Evolutionary conservation across 2,329 filamentous ascomycete species (phyloP).

Genomic region (Lasiodiplodia hormozganensis): DNA sequence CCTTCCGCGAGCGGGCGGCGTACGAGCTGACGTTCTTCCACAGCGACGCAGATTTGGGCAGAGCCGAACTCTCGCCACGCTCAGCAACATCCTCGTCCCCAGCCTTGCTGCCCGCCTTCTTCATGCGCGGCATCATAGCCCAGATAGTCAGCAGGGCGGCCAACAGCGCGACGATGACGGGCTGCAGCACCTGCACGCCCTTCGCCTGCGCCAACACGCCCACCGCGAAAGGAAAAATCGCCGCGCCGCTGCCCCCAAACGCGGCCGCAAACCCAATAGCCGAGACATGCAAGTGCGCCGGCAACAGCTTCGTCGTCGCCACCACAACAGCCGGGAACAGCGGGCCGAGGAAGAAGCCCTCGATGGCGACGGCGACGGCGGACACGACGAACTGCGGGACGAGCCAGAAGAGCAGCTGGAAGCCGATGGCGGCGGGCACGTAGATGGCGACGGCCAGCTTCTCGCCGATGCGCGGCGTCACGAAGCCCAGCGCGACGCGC

Average conservation of each 20-base stretch:
- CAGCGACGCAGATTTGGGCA: background rate
- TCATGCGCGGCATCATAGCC: conserved; percentile 49
- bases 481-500: conserved; percentile 31
- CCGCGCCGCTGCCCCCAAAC: conserved; percentile 33
- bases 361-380: conserved; percentile 31
- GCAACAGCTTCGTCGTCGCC: conserved; percentile 33
- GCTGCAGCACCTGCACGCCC: conserved; percentile 65
- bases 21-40: conserved; percentile 6
- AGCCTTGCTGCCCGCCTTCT: background rate
- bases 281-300: conserved; percentile 33
- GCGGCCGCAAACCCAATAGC: conserved; percentile 33
- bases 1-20: background rate
- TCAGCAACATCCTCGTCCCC: background rate
- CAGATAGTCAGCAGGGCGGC: conserved; percentile 55
- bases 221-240: conserved; percentile 42
- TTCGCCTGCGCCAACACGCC: conserved; percentile 49
- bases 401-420: conserved; percentile 34
- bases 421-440: conserved; percentile 30
- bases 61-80: background rate
- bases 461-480: conserved; percentile 33
- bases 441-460: conserved; percentile 30
- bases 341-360: conserved; percentile 34
- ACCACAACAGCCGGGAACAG: conserved; percentile 33
- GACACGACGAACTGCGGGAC: conserved; percentile 33
- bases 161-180: conserved; percentile 60